A percentile compares a stretch with the other conserved stretches of the same genome.
Evolutionary conservation across 257 asterid species (phyloP).

Genomic region (Solanum infundibuliforme): DNA sequence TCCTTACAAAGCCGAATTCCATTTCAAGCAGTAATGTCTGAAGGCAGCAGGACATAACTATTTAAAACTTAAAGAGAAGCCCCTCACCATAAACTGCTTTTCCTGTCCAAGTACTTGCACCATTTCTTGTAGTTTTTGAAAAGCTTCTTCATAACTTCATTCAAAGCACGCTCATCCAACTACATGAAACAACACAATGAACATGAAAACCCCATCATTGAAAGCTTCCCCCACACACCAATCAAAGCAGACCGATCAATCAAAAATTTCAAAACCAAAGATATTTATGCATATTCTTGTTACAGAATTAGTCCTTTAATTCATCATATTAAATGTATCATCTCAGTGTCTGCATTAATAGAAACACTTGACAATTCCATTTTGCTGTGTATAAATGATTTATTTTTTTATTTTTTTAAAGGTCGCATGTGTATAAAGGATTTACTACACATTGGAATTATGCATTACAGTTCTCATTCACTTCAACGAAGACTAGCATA

Average conservation of each 20-base stretch:
- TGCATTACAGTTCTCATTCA: neutral
- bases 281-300: neutral
- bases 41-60: neutral
- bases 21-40: neutral
- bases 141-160: conserved; percentile 97
- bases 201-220: neutral
- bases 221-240: neutral
- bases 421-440: neutral
- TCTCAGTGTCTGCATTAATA: neutral
- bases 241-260: neutral
- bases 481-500: neutral
- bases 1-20: neutral
- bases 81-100: conserved; percentile 85
- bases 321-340: neutral
- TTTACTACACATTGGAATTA: neutral
- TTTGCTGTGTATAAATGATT: neutral
- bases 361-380: neutral
- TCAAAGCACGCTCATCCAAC: conserved; percentile 98
- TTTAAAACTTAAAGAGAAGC: neutral
- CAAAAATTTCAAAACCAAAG: neutral
- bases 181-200: conserved; percentile 11
- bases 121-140: conserved; percentile 96
- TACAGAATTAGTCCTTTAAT: neutral
- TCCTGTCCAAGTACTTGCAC: conserved; percentile 98
- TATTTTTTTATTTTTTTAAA: neutral